These are phyloP conservation scores for Entrophospora sp. DNA, from an alignment of 192 early-diverging fungal genomes.

Conservation along the genomic window DNA sequence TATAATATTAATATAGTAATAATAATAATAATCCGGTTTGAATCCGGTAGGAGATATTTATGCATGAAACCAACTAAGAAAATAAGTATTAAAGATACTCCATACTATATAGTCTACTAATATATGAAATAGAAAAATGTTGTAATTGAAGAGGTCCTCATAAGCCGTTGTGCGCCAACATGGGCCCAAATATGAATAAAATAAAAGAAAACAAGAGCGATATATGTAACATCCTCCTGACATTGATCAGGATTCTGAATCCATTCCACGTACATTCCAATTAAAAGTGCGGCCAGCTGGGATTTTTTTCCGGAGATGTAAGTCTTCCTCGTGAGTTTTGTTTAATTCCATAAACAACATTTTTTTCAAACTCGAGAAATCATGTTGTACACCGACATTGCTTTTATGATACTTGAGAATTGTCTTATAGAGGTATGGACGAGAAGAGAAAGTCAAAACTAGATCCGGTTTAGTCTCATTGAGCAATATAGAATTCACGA, in stretches of 20 bases:
- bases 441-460: conserved; percentile 2
- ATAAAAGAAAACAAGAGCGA: background rate
- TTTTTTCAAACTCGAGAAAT: conserved; percentile 2
- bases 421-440: conserved; percentile 6
- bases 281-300: background rate
- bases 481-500: background rate
- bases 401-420: conserved; percentile 6
- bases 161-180: no score
- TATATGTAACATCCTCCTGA: no score
- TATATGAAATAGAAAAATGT: no score
- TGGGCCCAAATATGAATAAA: no score
- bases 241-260: background rate
- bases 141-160: no score
- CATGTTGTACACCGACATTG: background rate
- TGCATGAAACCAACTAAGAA: no score
- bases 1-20: no score
- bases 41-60: no score
- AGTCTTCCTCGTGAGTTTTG: conserved; percentile 1
- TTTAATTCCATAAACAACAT: conserved; percentile 6
- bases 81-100: no score
- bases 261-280: conserved; percentile 3
- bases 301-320: conserved; percentile 2
- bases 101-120: no score
- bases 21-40: no score
- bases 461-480: conserved; percentile 12